phyloP scores from a whole-genome alignment of 2,329 filamentous ascomycete genomes.

The Ceratocystis huliohia region DNA sequence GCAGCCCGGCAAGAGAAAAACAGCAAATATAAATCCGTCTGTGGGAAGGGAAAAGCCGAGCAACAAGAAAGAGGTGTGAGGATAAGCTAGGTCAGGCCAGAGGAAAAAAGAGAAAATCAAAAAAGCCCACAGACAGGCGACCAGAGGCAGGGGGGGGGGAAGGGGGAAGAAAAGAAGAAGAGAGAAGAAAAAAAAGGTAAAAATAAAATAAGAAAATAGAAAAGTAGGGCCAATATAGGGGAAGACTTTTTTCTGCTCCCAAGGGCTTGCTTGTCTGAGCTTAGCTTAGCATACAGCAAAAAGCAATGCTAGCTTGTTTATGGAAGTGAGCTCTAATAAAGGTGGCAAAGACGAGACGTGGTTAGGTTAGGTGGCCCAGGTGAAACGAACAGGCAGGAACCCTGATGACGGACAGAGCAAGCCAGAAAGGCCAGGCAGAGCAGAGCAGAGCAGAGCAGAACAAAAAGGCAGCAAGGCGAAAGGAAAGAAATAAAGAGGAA shows the following conservation, averaged over 20 bases:
- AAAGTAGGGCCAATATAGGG: conserved; percentile 3
- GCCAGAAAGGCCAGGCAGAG: not conserved
- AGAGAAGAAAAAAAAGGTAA: not conserved
- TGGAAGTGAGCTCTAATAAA: conserved; percentile 11
- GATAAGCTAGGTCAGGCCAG: conserved; percentile 7
- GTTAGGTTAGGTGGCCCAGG: conserved; percentile 4
- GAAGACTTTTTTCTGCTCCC: conserved; percentile 1
- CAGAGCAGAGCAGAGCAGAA: not conserved
- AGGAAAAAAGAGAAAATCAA: conserved; percentile 12
- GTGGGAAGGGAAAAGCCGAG: not conserved
- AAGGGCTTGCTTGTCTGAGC: not conserved
- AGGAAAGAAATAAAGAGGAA: not conserved
- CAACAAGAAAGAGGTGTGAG: not conserved
- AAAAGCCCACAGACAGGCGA: conserved; percentile 5
- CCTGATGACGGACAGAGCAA: not conserved
- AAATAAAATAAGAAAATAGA: not conserved
- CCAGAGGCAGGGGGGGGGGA: not conserved
- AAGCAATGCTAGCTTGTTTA: conserved; percentile 6
- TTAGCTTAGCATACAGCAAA: conserved; percentile 5
- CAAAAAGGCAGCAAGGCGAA: not conserved
- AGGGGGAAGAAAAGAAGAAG: not conserved
- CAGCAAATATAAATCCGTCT: conserved; percentile 1
- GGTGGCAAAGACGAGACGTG: conserved; percentile 1
- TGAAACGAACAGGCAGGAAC: conserved; percentile 6
- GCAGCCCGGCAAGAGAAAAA: not conserved